These are phyloP conservation scores for Bruguiera parviflora DNA, from an alignment of 345 rosid genomes.

Conservation along the genomic window DNA sequence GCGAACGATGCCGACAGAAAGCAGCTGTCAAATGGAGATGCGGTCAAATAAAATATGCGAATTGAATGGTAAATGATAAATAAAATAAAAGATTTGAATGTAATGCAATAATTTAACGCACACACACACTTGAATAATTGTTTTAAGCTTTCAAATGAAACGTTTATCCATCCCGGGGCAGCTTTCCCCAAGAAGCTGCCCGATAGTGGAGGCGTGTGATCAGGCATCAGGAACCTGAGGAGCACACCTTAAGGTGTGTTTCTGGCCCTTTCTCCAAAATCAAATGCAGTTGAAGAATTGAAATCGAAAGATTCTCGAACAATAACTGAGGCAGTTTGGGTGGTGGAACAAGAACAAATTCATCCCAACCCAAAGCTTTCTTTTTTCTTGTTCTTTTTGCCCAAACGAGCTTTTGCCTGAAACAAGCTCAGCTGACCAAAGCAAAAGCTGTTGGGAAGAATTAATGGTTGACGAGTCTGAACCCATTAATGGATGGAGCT, in stretches of 20 bases:
- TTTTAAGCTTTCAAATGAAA: not conserved
- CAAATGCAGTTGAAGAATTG: constrained; percentile 50
- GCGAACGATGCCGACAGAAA: too few relatives aligned
- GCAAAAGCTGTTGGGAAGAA: constrained; percentile 34
- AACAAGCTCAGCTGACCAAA: not conserved
- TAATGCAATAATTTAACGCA: not conserved
- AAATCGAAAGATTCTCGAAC: constrained; percentile 19
- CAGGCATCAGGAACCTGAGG: not conserved
- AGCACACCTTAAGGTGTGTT: not conserved
- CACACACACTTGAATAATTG: not conserved
- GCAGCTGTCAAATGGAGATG: not conserved
- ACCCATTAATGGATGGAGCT: constrained; percentile 57
- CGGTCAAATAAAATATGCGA: not conserved
- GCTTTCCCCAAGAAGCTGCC: constrained; percentile 13
- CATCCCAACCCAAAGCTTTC: constrained; percentile 19
- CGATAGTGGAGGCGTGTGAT: not conserved
- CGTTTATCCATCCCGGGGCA: constrained; percentile 1
- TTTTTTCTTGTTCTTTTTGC: not conserved
- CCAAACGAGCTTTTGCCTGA: constrained; percentile 27
- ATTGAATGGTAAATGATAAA: not conserved
- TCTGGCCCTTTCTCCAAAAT: constrained; percentile 36
- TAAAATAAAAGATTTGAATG: not conserved
- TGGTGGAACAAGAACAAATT: constrained; percentile 28
- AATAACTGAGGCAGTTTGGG: constrained; percentile 19
- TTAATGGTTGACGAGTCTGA: constrained; percentile 34